Evolutionary conservation across 768 basidiomycete genomes (phyloP), one percentile per base, ranked within the genome.

Genomic region (Hygrocybe coccinea): DNA sequence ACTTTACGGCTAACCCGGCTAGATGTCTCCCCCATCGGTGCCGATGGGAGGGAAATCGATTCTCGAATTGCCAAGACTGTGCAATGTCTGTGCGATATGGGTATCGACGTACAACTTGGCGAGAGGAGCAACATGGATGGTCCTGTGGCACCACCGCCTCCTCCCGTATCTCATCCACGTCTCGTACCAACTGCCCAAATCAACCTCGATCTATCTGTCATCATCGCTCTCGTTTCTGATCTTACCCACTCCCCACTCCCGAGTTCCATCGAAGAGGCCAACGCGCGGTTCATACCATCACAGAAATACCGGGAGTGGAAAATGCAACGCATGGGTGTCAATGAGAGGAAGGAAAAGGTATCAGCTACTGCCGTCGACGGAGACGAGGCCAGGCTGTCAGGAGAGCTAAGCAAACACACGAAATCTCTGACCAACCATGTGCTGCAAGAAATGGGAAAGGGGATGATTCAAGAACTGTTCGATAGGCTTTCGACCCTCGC

Each of bases 141-240:
- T 43, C 51, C 3, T 33, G 39, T 14, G 25, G 17, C 36, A 34
- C 11, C 9, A 17, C 60, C 25, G 46, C 56, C 56, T 22, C 58
- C n/a, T 21, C 64, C 14, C 36, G 53, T 38, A 33, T 60, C 19
- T 49, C 59, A 11, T 37, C 65, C 2, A 22, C 24, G 57, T 14
- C 65, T 79, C 36, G 54, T 65, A 9, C 87, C 86, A 1, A 88
- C 87, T 0, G 61, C 62, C 5, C 71, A 77, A 47, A 76, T 95
- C 68, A 89, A 92, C 60, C 78, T 94, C 34, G 93, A 95, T 64
- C 76, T 95, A 10, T 93, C 90, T 1, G 78, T 88, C 1, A 79
- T 95, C 45, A 87, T 95, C 52, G 91, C 93, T 0, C 77, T 94
- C 25, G 79, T 89, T 41, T 91, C 89, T 10, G 90, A 91, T 59